Evolutionary conservation across 2,329 filamentous ascomycete species (phyloP).

Genomic region (Knoxdaviesia proteae): DNA sequence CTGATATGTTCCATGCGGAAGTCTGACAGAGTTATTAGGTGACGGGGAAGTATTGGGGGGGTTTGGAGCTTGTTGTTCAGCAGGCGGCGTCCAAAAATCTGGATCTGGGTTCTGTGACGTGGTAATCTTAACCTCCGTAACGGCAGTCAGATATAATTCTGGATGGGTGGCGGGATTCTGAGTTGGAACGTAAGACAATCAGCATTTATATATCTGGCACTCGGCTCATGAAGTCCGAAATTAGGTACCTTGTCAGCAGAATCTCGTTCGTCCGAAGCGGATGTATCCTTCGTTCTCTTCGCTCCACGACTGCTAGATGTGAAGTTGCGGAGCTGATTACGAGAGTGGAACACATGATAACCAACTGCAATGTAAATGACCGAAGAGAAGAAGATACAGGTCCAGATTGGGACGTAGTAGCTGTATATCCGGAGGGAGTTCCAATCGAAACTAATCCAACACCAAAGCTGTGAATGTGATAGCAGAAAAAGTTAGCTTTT

Average conservation of each 20-base stretch:
- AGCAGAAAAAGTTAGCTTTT: neutral
- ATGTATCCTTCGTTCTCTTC: constrained; percentile 3
- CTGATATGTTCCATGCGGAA: no score
- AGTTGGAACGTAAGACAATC: no score
- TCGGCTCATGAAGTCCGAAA: no score
- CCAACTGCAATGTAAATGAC: constrained; percentile 36
- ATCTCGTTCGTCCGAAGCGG: constrained; percentile 10
- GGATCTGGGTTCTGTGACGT: no score
- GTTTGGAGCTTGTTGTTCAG: no score
- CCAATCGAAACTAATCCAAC: constrained; percentile 35
- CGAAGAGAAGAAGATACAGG: constrained; percentile 32
- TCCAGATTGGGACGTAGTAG: constrained; percentile 41
- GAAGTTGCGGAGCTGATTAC: constrained; percentile 33
- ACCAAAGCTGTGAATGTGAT: constrained; percentile 28
- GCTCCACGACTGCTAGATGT: constrained; percentile 7
- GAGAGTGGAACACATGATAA: constrained; percentile 36
- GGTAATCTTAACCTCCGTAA: constrained; percentile 28
- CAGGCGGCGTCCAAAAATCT: no score
- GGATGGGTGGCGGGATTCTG: constrained; percentile 10
- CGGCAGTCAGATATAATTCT: constrained; percentile 26
- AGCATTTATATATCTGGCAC: no score
- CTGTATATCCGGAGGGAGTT: constrained; percentile 36
- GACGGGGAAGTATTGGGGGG: no score
- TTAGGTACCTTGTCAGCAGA: constrained; percentile 14
- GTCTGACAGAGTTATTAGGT: no score